Conservation (phyloP, 192 early-diverging fungal species). For the Rhizophagus prolifer region DNA sequence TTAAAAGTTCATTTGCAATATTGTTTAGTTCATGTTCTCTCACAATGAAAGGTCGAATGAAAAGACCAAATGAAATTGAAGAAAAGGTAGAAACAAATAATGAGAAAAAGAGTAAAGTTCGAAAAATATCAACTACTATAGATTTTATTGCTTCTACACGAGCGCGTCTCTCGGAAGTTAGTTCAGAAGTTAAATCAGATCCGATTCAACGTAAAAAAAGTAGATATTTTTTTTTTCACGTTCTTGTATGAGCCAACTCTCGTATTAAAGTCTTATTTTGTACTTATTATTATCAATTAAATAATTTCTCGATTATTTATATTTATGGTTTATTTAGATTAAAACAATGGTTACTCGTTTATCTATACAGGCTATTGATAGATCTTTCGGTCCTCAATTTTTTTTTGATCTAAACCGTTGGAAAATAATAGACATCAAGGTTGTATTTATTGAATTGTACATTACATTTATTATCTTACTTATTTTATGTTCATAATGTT, state of each 20-base stretch:
- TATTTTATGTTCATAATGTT: not conserved
- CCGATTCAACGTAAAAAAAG: not conserved
- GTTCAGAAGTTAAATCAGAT: not conserved
- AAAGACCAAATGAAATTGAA: not conserved
- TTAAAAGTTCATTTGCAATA: too few species aligned
- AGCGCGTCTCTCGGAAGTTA: not conserved
- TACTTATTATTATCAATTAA: too few species aligned
- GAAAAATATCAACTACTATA: not conserved
- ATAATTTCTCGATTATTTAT: too few species aligned
- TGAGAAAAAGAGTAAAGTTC: not conserved
- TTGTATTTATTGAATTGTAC: not conserved
- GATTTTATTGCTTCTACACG: not conserved
- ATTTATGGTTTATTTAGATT: not conserved
- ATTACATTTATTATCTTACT: not conserved
- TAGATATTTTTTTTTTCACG: not conserved
- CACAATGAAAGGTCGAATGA: not conserved
- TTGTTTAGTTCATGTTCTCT: too few species aligned
- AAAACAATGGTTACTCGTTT: not conserved
- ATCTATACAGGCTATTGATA: not conserved
- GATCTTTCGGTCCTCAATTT: not conserved
- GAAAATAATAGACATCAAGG: constrained; percentile 7
- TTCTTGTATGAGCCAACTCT: too few species aligned
- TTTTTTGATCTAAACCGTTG: not conserved
- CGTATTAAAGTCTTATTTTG: too few species aligned
- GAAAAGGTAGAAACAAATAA: not conserved